phyloP scores from a whole-genome alignment of 768 basidiomycete genomes.

The Polyporus arcularius region DNA sequence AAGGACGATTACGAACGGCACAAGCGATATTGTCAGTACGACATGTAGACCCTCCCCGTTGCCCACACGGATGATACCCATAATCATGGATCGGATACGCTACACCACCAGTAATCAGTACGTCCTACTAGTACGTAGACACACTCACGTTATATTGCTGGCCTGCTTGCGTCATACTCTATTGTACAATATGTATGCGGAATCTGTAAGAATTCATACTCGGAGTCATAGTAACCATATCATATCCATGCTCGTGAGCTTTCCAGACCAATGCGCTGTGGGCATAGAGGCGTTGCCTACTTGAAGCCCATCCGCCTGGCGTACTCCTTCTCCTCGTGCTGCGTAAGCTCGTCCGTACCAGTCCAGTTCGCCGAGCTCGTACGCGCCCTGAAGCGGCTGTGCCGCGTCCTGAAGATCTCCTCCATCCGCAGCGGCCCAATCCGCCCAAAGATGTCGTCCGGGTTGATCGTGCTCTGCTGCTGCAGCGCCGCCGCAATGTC shows the following conservation, averaged over 20 bases:
- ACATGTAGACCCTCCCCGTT: not conserved
- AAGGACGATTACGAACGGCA: constrained; percentile 12
- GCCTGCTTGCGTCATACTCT: not conserved
- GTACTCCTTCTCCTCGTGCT: constrained; percentile 85
- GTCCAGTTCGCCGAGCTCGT: constrained; percentile 97
- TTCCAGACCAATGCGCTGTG: not conserved
- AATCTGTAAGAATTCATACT: too few relatives aligned
- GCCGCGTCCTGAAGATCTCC: constrained; percentile 82
- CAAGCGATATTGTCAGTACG: constrained; percentile 4
- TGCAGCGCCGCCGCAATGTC: constrained; percentile 78
- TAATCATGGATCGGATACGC: not conserved
- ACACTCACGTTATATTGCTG: not conserved
- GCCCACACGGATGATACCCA: not conserved
- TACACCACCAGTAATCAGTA: not conserved
- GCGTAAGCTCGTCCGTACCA: constrained; percentile 84
- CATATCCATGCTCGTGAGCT: not conserved
- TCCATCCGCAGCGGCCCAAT: constrained; percentile 89
- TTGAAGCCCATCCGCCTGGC: constrained; percentile 88
- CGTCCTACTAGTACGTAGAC: not conserved
- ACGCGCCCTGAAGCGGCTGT: constrained; percentile 82
- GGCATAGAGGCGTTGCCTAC: constrained; percentile 13
- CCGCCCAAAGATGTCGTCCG: constrained; percentile 89
- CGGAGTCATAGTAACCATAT: too few relatives aligned
- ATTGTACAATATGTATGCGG: too few relatives aligned
- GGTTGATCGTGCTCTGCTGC: constrained; percentile 83